phyloP scores from a whole-genome alignment of 2,329 filamentous ascomycete genomes.

The Penicillium sp. region DNA sequence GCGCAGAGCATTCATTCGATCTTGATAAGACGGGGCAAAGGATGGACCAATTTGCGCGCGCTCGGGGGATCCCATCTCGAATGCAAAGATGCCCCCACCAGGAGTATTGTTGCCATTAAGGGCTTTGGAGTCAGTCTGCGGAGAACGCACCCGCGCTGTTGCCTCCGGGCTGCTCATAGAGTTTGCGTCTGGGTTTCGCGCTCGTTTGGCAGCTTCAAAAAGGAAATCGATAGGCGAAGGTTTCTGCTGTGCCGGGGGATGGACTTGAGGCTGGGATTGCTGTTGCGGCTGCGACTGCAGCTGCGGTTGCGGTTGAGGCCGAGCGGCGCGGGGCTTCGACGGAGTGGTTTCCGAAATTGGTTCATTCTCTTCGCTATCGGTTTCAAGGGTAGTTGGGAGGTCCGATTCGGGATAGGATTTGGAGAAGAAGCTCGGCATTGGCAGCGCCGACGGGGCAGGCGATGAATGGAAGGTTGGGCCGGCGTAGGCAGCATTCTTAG shows the following conservation, averaged over 20 bases:
- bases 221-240: constrained; percentile 87
- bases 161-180: constrained; percentile 51
- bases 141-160: constrained; percentile 54
- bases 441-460: constrained; percentile 85
- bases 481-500: constrained; percentile 65
- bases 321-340: constrained; percentile 49
- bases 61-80: constrained; percentile 69
- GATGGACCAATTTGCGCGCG: constrained; percentile 62
- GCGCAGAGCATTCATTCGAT: constrained; percentile 50
- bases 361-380: constrained; percentile 45
- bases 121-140: constrained; percentile 44
- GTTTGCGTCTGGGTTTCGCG: constrained; percentile 54
- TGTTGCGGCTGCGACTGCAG: not conserved
- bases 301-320: constrained; percentile 26
- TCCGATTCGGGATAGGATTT: constrained; percentile 72
- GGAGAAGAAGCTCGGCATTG: constrained; percentile 85
- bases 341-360: constrained; percentile 44
- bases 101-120: constrained; percentile 51
- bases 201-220: constrained; percentile 81
- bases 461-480: constrained; percentile 95
- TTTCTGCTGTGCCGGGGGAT: constrained; percentile 46
- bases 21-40: constrained; percentile 64
- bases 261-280: constrained; percentile 1
- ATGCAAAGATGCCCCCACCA: constrained; percentile 64
- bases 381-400: constrained; percentile 38